Evolutionary conservation across 2,329 filamentous ascomycete species (phyloP), one percentile per base, ranked within the genome.

Genomic region (Byssoonygena ceratinophila): DNA sequence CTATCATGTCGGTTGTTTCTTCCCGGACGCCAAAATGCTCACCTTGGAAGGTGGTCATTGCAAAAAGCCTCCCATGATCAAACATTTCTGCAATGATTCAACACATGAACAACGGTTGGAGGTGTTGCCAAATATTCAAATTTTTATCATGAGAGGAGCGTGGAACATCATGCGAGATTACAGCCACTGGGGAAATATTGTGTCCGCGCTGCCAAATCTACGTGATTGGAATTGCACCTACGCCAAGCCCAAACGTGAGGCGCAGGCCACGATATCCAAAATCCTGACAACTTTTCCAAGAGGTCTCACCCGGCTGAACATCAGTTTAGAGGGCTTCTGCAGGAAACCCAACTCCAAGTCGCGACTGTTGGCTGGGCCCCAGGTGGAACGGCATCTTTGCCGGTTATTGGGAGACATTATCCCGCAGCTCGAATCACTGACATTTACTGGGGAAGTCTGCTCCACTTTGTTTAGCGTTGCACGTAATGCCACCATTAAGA

Each of bases 41-140:
- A 88, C 84, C 0, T 71, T 88, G 14, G 84, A 88, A 65, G 85
- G 84, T n/a, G 84, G 85, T 3, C 83, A 88, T 64, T 79, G 84
- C 57, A 85, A 84, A 63, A 87, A 86, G 65, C 82, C 84, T 2
- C 84, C 84, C 4, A 80, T 81, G 66, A 81, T 88, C 46, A 68
- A 67, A 43, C 76, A 81, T 55, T 82, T 81, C 62, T 65, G 73
- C 32, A 60, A 65, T 20, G 64, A 66, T 31, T 34, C 39, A 41
- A 57, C 61, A 0, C 60, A 62, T 29, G 58, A 63, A 20, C 63
- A 68, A 58, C 60, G 63, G 25, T 64, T 81, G 6, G 72, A 76
- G 7, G 59, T 66, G 18, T 70, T 85, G 2, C 65, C 71, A 2
- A 77, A 78, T 2, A 76, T 88, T 29, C 76, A 76, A 50, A 86